Conservation (phyloP, 169 alveolate species). For the Besnoitia besnoiti region DNA sequence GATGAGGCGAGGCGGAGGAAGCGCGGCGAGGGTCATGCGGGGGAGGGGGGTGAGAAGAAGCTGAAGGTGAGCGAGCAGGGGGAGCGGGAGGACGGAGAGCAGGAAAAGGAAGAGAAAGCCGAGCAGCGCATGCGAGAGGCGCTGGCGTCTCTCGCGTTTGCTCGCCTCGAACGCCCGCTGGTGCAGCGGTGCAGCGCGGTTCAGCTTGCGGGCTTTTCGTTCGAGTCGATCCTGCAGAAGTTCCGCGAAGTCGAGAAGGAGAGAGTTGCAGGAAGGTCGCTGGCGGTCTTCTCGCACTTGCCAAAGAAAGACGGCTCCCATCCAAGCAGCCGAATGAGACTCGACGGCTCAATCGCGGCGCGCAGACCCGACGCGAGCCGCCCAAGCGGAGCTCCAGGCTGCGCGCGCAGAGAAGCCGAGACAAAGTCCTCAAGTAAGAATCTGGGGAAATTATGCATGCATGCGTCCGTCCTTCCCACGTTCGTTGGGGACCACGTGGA, state of each 20-base stretch:
- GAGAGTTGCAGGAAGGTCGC: neutral
- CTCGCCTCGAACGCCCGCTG: neutral
- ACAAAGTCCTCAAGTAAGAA: too few species aligned
- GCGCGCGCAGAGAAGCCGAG: too few species aligned
- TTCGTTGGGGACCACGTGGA: too few species aligned
- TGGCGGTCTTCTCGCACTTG: neutral
- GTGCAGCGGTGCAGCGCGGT: neutral
- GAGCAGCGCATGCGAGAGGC: neutral
- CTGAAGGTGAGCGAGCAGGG: neutral
- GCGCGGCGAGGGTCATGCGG: neutral
- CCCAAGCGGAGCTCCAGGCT: too few species aligned
- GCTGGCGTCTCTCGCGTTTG: neutral
- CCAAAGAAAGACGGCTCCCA: neutral
- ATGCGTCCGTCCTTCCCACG: too few species aligned
- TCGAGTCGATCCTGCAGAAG: neutral
- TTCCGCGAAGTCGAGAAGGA: slow-evolving; percentile 18
- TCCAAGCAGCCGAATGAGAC: too few species aligned
- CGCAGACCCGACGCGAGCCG: too few species aligned
- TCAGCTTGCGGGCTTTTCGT: neutral
- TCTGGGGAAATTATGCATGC: too few species aligned
- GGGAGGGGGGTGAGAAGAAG: neutral
- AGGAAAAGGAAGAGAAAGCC: neutral
- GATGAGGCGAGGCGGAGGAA: neutral
- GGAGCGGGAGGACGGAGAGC: neutral
- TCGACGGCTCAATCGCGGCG: too few species aligned